Percentiles rank a stretch among this genome's conserved stretches.
Conservation (phyloP, 345 rosid species). For the Arabis hirsuta region DNA sequence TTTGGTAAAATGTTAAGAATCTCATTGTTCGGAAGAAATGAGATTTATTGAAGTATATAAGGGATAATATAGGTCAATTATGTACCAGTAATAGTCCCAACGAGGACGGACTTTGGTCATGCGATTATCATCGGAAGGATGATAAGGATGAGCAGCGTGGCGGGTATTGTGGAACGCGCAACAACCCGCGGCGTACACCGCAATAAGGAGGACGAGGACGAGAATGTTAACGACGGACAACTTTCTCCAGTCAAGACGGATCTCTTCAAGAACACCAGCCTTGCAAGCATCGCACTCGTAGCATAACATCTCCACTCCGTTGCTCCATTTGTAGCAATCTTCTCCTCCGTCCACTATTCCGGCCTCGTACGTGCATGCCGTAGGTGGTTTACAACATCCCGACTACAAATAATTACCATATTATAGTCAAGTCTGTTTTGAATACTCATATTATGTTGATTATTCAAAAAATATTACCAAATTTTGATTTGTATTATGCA, state of each 20-base stretch:
- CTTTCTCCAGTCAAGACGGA: constrained; percentile 83
- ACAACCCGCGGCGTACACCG: constrained; percentile 73
- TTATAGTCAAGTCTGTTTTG: too few species aligned
- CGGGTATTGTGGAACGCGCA: constrained; percentile 85
- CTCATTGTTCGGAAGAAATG: not conserved
- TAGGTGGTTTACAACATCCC: constrained; percentile 98
- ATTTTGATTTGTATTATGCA: too few species aligned
- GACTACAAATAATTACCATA: constrained; percentile 51
- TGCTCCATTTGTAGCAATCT: constrained; percentile 88
- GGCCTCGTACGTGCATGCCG: constrained; percentile 68
- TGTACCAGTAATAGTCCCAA: constrained; percentile 82
- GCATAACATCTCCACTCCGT: constrained; percentile 60
- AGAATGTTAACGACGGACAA: constrained; percentile 72
- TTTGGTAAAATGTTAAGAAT: not conserved
- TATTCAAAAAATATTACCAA: too few species aligned
- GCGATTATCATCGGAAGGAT: constrained; percentile 64
- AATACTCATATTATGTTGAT: too few species aligned
- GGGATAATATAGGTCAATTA: not conserved
- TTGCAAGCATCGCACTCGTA: constrained; percentile 96
- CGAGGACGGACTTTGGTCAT: constrained; percentile 82
- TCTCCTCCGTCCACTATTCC: constrained; percentile 57
- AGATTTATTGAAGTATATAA: not conserved
- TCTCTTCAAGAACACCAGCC: constrained; percentile 86
- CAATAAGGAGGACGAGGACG: constrained; percentile 71
- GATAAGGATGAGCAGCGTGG: constrained; percentile 66